These are phyloP conservation scores for Pisolithus thermaeus DNA, from an alignment of 1,284 basidiomycete genomes.

Conservation along the genomic window DNA sequence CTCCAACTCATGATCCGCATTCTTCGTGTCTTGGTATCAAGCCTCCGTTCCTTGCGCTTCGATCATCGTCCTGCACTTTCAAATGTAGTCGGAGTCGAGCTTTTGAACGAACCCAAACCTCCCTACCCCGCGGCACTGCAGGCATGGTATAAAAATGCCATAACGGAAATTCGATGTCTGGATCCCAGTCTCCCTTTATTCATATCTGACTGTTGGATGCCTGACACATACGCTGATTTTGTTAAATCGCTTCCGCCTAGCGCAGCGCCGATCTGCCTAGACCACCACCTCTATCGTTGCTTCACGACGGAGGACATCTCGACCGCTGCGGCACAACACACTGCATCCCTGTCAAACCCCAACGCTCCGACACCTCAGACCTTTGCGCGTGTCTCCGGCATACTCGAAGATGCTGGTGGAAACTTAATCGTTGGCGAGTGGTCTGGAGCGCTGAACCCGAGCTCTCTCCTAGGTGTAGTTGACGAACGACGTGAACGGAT, in stretches of 20 bases:
- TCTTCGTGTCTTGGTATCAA: conserved; percentile 39
- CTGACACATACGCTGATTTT: conserved; percentile 60
- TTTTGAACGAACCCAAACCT: conserved; percentile 78
- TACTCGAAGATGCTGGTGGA: conserved; percentile 44
- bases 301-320: conserved; percentile 61
- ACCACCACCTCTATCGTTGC: conserved; percentile 86
- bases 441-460: conserved; percentile 73
- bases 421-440: conserved; percentile 81
- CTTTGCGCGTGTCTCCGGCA: conserved; percentile 39
- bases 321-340: conserved; percentile 56
- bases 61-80: conserved; percentile 35
- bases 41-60: conserved; percentile 34
- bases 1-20: conserved; percentile 51
- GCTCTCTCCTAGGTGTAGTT: conserved; percentile 44
- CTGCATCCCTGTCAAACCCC: conserved; percentile 38
- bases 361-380: conserved; percentile 36
- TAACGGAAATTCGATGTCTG: conserved; percentile 49
- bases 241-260: conserved; percentile 32
- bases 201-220: conserved; percentile 77
- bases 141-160: conserved; percentile 61
- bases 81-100: conserved; percentile 77
- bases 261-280: conserved; percentile 55
- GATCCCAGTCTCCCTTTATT: conserved; percentile 62
- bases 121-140: conserved; percentile 45
- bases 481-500: conserved; percentile 43